These are phyloP conservation scores for Tolypocladium cylindrosporum DNA, from an alignment of 2,329 filamentous ascomycete species.

Conservation along the genomic window DNA sequence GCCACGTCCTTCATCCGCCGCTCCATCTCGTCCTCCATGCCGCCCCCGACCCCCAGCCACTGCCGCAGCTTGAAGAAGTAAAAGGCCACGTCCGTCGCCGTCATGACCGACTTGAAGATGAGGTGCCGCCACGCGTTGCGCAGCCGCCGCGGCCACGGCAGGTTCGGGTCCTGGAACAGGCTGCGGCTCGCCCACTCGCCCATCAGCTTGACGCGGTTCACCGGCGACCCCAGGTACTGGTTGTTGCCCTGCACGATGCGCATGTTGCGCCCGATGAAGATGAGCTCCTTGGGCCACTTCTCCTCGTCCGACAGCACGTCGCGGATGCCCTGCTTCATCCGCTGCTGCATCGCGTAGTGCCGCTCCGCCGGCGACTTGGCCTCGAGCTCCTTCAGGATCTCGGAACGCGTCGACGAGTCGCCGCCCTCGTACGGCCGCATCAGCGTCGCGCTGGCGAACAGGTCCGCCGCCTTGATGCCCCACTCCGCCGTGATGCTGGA, in stretches of 20 bases:
- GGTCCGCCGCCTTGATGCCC: conserved; percentile 82
- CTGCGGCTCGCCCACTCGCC: conserved; percentile 81
- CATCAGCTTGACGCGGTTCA: conserved; percentile 91
- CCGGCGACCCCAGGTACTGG: conserved; percentile 78
- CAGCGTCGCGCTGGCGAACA: conserved; percentile 85
- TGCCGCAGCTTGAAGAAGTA: conserved; percentile 73
- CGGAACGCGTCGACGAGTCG: conserved; percentile 53
- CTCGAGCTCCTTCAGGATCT: conserved; percentile 55
- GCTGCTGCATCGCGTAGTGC: conserved; percentile 81
- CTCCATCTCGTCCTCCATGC: conserved; percentile 94
- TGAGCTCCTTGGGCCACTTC: conserved; percentile 81
- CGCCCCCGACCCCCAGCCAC: conserved; percentile 62
- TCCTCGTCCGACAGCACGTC: conserved; percentile 73
- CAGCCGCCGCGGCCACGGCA: conserved; percentile 52
- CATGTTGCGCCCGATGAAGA: conserved; percentile 87
- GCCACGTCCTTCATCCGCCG: conserved; percentile 78
- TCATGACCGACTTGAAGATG: conserved; percentile 69
- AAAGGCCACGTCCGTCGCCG: conserved; percentile 71
- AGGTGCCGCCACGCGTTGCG: conserved; percentile 66
- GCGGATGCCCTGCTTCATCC: conserved; percentile 59
- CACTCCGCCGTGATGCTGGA: conserved; percentile 62
- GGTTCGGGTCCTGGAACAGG: conserved; percentile 62
- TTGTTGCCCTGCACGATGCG: conserved; percentile 91
- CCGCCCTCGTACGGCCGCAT: conserved; percentile 87
- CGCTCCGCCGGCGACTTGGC: conserved; percentile 55